Percentiles rank a stretch among this genome's conserved stretches.
Conservation (phyloP, 2,329 filamentous ascomycete species). For the Biscogniauxia marginata region DNA sequence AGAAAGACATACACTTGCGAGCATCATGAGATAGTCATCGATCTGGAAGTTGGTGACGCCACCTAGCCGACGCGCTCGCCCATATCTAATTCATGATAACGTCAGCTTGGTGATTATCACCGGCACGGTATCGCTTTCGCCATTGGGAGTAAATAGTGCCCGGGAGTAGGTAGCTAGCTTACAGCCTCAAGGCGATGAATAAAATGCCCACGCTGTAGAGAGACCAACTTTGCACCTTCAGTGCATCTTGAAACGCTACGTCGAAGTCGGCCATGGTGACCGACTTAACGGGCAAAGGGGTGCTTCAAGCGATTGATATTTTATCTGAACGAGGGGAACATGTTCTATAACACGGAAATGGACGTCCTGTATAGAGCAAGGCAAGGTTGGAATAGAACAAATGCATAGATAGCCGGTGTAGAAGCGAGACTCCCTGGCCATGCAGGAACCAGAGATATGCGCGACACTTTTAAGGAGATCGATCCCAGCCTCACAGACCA, state of each 20-base stretch:
- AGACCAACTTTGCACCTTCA: slow-evolving; percentile 9
- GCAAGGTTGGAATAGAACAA: not conserved
- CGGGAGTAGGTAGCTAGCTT: not conserved
- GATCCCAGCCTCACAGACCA: not conserved
- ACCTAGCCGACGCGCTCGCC: slow-evolving; percentile 3
- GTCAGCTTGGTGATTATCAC: not conserved
- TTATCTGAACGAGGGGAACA: not conserved
- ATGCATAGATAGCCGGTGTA: too few species aligned
- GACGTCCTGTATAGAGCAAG: not conserved
- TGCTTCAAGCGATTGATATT: not conserved
- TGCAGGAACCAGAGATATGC: not conserved
- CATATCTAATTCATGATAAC: not conserved
- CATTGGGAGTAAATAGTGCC: not conserved
- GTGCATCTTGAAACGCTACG: slow-evolving; percentile 2
- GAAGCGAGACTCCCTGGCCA: too few species aligned
- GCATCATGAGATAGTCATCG: slow-evolving; percentile 12
- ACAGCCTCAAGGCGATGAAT: slow-evolving; percentile 10
- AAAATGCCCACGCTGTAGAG: slow-evolving; percentile 11
- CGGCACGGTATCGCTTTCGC: not conserved
- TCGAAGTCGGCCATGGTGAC: slow-evolving; percentile 12
- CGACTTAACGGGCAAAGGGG: not conserved
- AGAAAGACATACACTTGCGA: slow-evolving; percentile 4
- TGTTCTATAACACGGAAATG: not conserved
- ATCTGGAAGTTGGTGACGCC: slow-evolving; percentile 5
- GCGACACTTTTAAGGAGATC: not conserved